Conservation (phyloP, 1,284 basidiomycete genomes). For the Bondarzewia mesenterica region DNA sequence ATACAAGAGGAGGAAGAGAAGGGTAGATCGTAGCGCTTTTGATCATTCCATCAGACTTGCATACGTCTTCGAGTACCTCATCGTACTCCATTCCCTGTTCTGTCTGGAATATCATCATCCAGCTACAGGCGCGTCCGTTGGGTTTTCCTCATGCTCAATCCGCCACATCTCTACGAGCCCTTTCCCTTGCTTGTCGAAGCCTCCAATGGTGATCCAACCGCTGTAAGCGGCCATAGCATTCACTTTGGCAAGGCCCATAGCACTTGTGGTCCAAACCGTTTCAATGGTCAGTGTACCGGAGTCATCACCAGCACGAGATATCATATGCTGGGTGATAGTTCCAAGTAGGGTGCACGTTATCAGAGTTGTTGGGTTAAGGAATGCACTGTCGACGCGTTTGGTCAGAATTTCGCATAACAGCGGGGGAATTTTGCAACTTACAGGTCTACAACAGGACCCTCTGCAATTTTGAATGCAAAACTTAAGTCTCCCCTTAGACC, state of each 20-base stretch:
- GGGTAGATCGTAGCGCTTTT: background rate
- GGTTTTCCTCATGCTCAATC: conserved; percentile 6
- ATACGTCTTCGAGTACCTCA: background rate
- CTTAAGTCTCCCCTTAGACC: conserved; percentile 46
- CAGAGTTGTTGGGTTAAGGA: conserved; percentile 36
- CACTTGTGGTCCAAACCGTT: conserved; percentile 36
- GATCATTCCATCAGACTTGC: background rate
- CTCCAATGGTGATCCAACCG: conserved; percentile 46
- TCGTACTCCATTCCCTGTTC: conserved; percentile 2
- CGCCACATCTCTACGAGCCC: conserved; percentile 57
- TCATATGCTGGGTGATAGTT: conserved; percentile 36
- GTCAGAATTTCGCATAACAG: conserved; percentile 4
- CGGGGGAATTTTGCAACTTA: conserved; percentile 25
- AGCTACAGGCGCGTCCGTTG: background rate
- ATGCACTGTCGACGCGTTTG: conserved; percentile 32
- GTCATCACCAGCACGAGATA: conserved; percentile 26
- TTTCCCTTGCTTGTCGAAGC: conserved; percentile 45
- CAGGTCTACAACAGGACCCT: conserved; percentile 66
- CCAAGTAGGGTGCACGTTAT: conserved; percentile 56
- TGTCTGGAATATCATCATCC: conserved; percentile 1
- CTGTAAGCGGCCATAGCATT: conserved; percentile 45
- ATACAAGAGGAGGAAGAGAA: conserved; percentile 28
- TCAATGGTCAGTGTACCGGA: conserved; percentile 21
- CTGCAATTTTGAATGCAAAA: conserved; percentile 43
- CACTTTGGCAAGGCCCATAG: conserved; percentile 43